A percentile compares a stretch with the other conserved stretches of the same genome.
These are phyloP conservation scores for Ceratobasidium sp. DNA, from an alignment of 1,284 basidiomycete genomes.

Conservation along the genomic window DNA sequence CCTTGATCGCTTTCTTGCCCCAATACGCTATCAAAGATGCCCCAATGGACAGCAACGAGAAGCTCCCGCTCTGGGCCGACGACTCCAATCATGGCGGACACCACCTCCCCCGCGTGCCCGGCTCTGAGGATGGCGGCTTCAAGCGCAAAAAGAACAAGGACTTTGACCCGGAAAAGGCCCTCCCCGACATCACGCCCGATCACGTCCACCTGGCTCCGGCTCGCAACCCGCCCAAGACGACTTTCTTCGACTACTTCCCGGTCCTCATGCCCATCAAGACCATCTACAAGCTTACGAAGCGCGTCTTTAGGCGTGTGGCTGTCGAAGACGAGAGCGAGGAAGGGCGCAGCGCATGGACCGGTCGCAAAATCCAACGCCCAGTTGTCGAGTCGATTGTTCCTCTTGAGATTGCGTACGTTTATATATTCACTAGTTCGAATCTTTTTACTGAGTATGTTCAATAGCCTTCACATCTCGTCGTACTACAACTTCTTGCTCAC, in stretches of 20 bases:
- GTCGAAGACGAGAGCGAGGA: constrained; percentile 11
- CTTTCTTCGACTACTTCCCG: constrained; percentile 60
- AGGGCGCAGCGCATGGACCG: constrained; percentile 34
- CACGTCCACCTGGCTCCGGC: constrained; percentile 37
- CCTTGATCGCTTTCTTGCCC: constrained; percentile 61
- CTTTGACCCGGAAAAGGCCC: constrained; percentile 65
- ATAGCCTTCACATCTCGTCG: constrained; percentile 58
- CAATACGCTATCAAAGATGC: constrained; percentile 50
- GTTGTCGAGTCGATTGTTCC: constrained; percentile 69
- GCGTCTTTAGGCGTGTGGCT: constrained; percentile 16
- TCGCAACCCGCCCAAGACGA: constrained; percentile 39
- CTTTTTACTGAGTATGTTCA: neutral
- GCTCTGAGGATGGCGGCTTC: constrained; percentile 3
- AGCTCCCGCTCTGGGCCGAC: constrained; percentile 64
- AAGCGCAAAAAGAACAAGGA: constrained; percentile 37
- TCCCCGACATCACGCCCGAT: constrained; percentile 51
- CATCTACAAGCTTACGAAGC: constrained; percentile 49
- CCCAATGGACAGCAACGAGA: constrained; percentile 49
- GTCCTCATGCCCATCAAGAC: constrained; percentile 62
- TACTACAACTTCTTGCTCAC: constrained; percentile 49
- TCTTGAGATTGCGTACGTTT: constrained; percentile 59
- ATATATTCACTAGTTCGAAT: neutral
- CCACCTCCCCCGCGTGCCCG: constrained; percentile 13
- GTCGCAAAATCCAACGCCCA: constrained; percentile 49
- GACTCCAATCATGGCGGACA: constrained; percentile 43